Evolutionary conservation across 1,284 basidiomycete species (phyloP), one percentile per base, ranked within the genome.

Genomic region (Hymenochaete sp.): DNA sequence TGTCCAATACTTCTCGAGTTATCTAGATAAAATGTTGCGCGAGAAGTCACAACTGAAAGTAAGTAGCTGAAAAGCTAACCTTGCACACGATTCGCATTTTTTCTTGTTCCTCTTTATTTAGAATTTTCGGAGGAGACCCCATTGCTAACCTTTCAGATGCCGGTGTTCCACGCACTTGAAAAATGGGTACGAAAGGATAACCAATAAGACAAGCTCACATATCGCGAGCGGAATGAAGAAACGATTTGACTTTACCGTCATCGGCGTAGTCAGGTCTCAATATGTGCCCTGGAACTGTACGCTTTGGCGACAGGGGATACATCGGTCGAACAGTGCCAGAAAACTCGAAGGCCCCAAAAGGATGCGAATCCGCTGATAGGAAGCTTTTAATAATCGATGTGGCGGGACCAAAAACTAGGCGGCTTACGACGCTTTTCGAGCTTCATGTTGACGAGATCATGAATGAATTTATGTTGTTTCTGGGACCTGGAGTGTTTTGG

Each of bases 1-100:
- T 73, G 63, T 98, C 93, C 16, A 98, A 75, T 8, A 98, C 83
- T 68, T 98, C 91, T 51, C 96, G 73, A 8, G 77, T 79, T 52
- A 97, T 72, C 92, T 98, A 25, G 19, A 55, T 33, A 35, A 53
- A 25, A 45, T 38, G 50, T 48, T 48, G 37, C 49, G 37, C 43
- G 48, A 36, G 45, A 56, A 51, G 40, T 37, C 45, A 26, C 16
- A 45, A 5, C 6, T 31, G 39, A 22, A 36, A 21, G 26, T 22
- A 13, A 21, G 25, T 38, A 29, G 14, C 68, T 82, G n/a, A n/a
- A n/a, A n/a, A n/a, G n/a, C n/a, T 54, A 59, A 91, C 89, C 61
- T 68, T 70, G 62, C 84, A 89, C 3, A 75, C 82, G 1, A 64
- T 75, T 47, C 82, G 73, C 86, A 92, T 89, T 56, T 81, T 89